Conservation (phyloP, 202 grass and related monocot species). For the Digitaria exilis region DNA sequence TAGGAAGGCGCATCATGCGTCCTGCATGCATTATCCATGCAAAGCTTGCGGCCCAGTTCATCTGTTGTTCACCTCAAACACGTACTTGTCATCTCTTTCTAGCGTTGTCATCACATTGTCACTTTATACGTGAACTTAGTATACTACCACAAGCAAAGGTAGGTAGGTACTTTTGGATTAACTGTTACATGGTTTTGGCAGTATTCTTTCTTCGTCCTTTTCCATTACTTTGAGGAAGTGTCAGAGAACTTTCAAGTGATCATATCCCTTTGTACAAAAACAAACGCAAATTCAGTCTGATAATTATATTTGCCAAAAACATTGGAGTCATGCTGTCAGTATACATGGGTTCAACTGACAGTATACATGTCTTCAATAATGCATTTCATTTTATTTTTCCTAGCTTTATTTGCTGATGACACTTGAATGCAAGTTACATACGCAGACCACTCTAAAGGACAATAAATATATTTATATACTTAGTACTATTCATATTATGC, state of each 20-base stretch:
- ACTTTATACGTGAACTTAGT: neutral
- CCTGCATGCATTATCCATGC: neutral
- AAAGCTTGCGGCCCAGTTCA: neutral
- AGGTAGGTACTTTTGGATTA: neutral
- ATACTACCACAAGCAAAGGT: neutral
- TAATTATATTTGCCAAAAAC: neutral
- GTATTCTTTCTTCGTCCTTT: too few species aligned
- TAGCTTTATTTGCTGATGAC: neutral
- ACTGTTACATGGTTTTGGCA: neutral
- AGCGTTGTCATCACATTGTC: neutral
- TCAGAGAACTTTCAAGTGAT: neutral
- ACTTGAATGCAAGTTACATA: neutral
- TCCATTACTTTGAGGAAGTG: neutral
- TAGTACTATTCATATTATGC: neutral
- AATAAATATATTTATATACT: neutral
- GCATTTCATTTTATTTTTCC: neutral
- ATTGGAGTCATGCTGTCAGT: neutral
- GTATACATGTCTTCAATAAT: neutral
- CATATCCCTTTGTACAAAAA: neutral
- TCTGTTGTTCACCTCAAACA: neutral
- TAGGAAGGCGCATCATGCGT: slow-evolving; percentile 7
- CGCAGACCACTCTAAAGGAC: neutral
- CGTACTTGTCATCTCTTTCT: neutral
- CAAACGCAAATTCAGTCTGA: neutral
- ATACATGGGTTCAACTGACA: neutral